A percentile compares a stretch with the other conserved stretches of the same genome.
These are phyloP conservation scores for Penicillium sp. DNA, from an alignment of 2,329 filamentous ascomycete genomes.

Conservation along the genomic window DNA sequence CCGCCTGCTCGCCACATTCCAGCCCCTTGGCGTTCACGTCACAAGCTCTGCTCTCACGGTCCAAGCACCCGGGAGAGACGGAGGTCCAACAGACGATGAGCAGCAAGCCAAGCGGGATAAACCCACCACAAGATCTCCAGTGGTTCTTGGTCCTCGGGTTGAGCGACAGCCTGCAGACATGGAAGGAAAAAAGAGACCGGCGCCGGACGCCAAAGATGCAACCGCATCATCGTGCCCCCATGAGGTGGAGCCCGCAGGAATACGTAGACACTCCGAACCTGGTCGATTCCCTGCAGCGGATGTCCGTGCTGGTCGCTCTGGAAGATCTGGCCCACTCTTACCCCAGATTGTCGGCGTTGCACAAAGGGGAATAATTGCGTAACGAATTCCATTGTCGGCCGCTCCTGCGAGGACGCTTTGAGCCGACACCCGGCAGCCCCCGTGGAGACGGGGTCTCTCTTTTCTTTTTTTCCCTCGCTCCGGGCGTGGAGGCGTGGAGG, in stretches of 20 bases:
- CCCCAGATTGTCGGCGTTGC: conserved; percentile 25
- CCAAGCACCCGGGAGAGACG: not conserved
- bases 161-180: not conserved
- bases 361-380: conserved; percentile 16
- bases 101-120: too few relatives aligned
- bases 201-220: not conserved
- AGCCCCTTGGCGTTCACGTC: conserved; percentile 7
- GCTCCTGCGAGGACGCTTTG: conserved; percentile 6
- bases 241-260: conserved; percentile 8
- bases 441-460: too few relatives aligned
- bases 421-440: not conserved
- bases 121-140: not conserved
- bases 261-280: conserved; percentile 12
- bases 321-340: conserved; percentile 29
- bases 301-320: conserved; percentile 25
- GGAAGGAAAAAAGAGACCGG: too few relatives aligned
- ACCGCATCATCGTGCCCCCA: conserved; percentile 1
- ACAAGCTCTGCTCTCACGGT: conserved; percentile 1
- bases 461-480: too few relatives aligned
- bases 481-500: too few relatives aligned
- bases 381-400: conserved; percentile 15
- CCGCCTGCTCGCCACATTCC: conserved; percentile 21
- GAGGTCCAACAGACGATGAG: too few relatives aligned
- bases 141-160: too few relatives aligned
- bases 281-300: conserved; percentile 29